Base-by-base conservation (phyloP, 139 green algal genomes). In the Coelastrella sp. region DNA sequence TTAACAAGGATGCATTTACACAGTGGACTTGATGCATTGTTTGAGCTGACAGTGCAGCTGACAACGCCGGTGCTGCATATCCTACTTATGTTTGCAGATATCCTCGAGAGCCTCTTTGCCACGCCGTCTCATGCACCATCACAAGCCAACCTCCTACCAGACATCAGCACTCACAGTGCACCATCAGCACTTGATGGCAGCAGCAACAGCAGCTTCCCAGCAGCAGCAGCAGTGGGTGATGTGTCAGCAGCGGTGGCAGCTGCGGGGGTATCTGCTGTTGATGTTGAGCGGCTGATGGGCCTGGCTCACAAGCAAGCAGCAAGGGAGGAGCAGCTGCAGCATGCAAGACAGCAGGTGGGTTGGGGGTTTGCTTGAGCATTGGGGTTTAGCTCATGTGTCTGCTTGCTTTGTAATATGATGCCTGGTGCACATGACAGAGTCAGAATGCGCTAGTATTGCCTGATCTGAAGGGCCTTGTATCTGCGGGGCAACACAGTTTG, bases 41-140 rank as follows among this genome's bases (percentile, higher is more conserved):
- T n/a, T n/a, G n/a, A n/a, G n/a, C n/a, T n/a, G n/a, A n/a, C n/a
- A n/a, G n/a, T n/a, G n/a, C n/a, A n/a, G n/a, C n/a, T n/a, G n/a
- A n/a, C n/a, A n/a, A n/a, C n/a, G n/a, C n/a, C n/a, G n/a, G 20
- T 82, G 19, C 5, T 60, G 19, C 68, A 8, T 20, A 54, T 2
- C 0, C 57, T 82, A 22, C 71, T 32, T 7, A 7, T 57, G 4
- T n/a, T 8, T 75, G 58, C 76, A 91, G 87, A 91, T 61, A 91
- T 91, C 47, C 78, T 91, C 23, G 87, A 91, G 65, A 91, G 79
- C 57, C 73, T 91, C 47, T 82, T 88, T 66, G 66, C 83, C 73
- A 76, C 83, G 20, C 58, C 83, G 10, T n/a, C 68, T 20, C 66
- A 73, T 3, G 80, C 57, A 0, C 83, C 83, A 11, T 8, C 83